Percentiles rank a stretch among this genome's conserved stretches.
These are phyloP conservation scores for Colletotrichum costaricense DNA, from an alignment of 2,329 filamentous ascomycete species.

Conservation along the genomic window DNA sequence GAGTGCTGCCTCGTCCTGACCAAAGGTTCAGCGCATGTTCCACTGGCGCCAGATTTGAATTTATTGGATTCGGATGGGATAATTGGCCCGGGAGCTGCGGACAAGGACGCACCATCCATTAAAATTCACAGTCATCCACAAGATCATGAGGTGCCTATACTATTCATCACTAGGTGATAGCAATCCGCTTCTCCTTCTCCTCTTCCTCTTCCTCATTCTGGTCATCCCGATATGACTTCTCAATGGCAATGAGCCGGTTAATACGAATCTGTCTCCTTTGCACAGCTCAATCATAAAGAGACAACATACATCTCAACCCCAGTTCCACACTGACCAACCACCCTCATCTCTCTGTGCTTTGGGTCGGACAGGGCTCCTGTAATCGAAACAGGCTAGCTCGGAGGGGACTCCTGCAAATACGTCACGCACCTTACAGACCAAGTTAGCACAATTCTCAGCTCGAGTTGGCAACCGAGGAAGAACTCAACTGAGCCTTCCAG, in stretches of 20 bases:
- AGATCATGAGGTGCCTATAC: not conserved
- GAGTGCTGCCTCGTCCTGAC: conserved; percentile 11
- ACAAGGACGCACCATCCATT: not conserved
- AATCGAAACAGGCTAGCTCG: conserved; percentile 31
- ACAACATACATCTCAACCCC: not conserved
- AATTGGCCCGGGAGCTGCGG: conserved; percentile 27
- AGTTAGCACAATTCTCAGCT: not conserved
- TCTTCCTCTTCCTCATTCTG: not conserved
- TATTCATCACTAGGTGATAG: too few relatives aligned
- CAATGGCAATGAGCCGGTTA: not conserved
- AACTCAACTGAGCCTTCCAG: not conserved
- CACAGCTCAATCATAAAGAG: not conserved
- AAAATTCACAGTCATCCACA: not conserved
- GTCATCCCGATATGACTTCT: not conserved
- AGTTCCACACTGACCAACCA: not conserved
- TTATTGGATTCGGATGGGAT: conserved; percentile 18
- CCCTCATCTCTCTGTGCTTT: not conserved
- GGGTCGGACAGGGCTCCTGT: conserved; percentile 7
- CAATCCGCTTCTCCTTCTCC: not conserved
- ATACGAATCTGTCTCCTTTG: not conserved
- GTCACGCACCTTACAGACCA: conserved; percentile 27
- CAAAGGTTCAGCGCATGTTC: conserved; percentile 19
- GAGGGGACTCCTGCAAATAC: conserved; percentile 19
- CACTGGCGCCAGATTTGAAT: conserved; percentile 1
- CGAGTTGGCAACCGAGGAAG: not conserved